These are phyloP conservation scores for Mycotypha africana DNA, from an alignment of 371 early-diverging fungal species.

Conservation along the genomic window DNA sequence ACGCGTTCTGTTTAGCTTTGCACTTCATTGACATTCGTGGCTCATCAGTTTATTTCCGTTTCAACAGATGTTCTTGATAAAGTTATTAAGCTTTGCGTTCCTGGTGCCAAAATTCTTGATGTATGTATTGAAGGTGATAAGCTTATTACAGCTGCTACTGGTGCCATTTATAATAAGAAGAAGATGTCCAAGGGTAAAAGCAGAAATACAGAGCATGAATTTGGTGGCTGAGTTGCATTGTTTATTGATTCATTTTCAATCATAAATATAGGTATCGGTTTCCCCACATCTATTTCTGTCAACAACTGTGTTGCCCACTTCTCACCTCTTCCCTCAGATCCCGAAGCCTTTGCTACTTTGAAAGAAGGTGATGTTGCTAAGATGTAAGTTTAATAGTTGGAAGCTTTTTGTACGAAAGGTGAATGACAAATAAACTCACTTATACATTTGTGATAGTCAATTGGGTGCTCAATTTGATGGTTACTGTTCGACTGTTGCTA, in stretches of 20 bases:
- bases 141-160: constrained; percentile 55
- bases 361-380: constrained; percentile 87
- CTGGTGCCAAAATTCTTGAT: constrained; percentile 72
- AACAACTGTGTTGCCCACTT: constrained; percentile 87
- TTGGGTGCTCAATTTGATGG: constrained; percentile 96
- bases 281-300: constrained; percentile 82
- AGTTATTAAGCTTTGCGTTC: constrained; percentile 64
- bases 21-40: background rate
- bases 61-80: constrained; percentile 59
- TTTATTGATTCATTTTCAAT: too few relatives aligned
- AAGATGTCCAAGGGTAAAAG: constrained; percentile 62
- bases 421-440: too few relatives aligned
- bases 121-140: constrained; percentile 84
- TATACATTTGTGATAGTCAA: constrained; percentile 46
- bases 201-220: background rate
- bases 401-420: background rate
- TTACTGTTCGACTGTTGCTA: constrained; percentile 80
- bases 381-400: constrained; percentile 49
- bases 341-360: constrained; percentile 52
- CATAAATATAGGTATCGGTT: constrained; percentile 83
- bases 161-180: constrained; percentile 47
- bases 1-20: background rate
- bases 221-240: constrained; percentile 9
- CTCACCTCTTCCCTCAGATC: constrained; percentile 67
- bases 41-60: background rate